phyloP scores from a whole-genome alignment of 83 land plant species.

The Isoetes engelmannii region DNA sequence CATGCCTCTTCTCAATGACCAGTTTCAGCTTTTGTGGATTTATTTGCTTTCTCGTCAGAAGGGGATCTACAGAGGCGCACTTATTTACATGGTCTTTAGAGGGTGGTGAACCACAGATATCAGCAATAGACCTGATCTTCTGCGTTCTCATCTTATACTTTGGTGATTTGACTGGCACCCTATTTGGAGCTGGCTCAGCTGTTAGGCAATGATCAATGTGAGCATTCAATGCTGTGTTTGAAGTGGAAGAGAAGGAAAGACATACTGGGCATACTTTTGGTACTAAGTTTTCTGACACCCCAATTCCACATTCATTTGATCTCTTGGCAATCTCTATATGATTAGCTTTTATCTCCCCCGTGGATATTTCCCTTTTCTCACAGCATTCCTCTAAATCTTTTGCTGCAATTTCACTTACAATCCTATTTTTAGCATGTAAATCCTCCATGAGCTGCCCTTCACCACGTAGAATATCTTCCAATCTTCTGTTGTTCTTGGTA shows the following conservation, averaged over 20 bases:
- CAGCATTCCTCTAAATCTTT: not conserved
- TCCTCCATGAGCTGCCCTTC: not conserved
- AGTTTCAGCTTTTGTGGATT: not conserved
- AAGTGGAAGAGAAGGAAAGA: conserved; percentile 42
- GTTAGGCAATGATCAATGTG: conserved; percentile 65
- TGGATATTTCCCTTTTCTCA: not conserved
- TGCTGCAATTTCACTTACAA: conserved; percentile 27
- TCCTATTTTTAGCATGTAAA: conserved; percentile 27
- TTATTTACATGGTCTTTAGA: conserved; percentile 2
- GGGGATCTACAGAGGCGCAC: not conserved
- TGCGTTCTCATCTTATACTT: conserved; percentile 42
- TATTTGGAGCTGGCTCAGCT: conserved; percentile 24
- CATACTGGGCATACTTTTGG: conserved; percentile 65
- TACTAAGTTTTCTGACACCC: conserved; percentile 39
- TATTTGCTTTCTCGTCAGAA: not conserved
- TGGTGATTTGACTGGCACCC: not conserved
- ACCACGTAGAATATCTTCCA: too few species aligned
- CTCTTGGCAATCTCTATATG: conserved; percentile 25
- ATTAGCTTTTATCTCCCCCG: conserved; percentile 1
- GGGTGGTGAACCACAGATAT: conserved; percentile 42
- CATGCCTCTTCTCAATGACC: not conserved
- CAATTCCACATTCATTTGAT: conserved; percentile 2
- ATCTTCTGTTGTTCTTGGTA: too few species aligned
- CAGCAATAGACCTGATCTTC: conserved; percentile 46
- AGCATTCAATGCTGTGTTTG: conserved; percentile 62